Conservation (phyloP, 148 eudicot species). For the Chenopodium album region DNA sequence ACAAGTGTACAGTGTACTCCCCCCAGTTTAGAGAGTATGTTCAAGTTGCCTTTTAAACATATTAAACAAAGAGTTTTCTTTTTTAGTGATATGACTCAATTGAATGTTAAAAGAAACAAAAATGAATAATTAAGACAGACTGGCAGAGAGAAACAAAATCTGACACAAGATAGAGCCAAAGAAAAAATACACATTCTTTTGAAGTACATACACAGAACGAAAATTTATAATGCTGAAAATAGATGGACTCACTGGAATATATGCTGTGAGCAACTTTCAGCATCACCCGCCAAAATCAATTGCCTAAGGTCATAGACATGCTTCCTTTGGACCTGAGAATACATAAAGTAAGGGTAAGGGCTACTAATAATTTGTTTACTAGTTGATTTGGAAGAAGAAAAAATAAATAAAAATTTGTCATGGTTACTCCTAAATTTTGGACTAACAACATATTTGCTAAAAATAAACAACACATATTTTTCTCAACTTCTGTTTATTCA, state of each 20-base stretch:
- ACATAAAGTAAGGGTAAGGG: slow-evolving; percentile 4
- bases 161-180: slow-evolving; percentile 12
- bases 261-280: slow-evolving; percentile 76
- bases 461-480: neutral
- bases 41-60: neutral
- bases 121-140: neutral
- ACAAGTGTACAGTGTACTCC: neutral
- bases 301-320: slow-evolving; percentile 93
- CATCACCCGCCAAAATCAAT: slow-evolving; percentile 76
- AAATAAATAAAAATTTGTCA: too few relatives aligned
- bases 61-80: neutral
- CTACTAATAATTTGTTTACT: neutral
- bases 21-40: neutral
- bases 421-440: neutral
- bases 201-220: neutral
- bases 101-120: too few relatives aligned
- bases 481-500: neutral
- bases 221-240: neutral
- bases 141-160: neutral
- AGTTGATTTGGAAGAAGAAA: neutral
- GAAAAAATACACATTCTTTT: neutral
- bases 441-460: neutral
- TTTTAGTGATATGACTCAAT: neutral
- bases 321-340: slow-evolving; percentile 85
- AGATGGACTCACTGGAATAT: slow-evolving; percentile 68